Conservation (phyloP, 345 rosid genomes). For the Boechera retrofracta region DNA sequence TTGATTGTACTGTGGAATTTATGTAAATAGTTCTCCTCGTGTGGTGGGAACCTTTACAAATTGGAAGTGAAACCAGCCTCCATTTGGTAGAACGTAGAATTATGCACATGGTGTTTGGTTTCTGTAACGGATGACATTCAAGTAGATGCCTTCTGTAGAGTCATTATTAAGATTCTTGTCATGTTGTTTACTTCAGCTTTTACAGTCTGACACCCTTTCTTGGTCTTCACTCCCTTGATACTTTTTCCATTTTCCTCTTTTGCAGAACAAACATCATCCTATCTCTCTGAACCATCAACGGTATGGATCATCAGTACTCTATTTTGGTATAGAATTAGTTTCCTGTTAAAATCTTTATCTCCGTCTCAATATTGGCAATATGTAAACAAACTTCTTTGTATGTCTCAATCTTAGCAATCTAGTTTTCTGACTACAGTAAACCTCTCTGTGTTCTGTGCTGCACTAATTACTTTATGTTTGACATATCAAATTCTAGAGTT, state of each 20-base stretch:
- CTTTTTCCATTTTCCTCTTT: constrained; percentile 15
- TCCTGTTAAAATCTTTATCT: not conserved
- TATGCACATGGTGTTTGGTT: not conserved
- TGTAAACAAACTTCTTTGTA: not conserved
- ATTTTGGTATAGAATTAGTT: not conserved
- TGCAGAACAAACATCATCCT: constrained; percentile 32
- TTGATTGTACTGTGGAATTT: not conserved
- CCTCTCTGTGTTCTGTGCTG: constrained; percentile 12
- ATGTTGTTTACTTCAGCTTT: constrained; percentile 17
- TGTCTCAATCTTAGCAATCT: not conserved
- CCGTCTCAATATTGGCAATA: not conserved
- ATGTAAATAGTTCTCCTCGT: not conserved
- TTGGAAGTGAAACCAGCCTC: not conserved
- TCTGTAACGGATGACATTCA: not conserved
- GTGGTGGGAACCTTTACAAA: not conserved
- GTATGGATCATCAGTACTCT: constrained; percentile 20
- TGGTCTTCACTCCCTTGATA: constrained; percentile 16
- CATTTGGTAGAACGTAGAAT: not conserved
- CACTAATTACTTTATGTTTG: constrained; percentile 19
- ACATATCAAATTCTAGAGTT: not conserved
- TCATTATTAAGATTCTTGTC: not conserved
- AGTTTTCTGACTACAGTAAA: not conserved
- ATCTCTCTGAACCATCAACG: constrained; percentile 24
- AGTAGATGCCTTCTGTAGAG: not conserved
- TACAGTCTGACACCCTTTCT: not conserved